Conservation (phyloP, 441 rosid species). For the Mallotus japonicus region DNA sequence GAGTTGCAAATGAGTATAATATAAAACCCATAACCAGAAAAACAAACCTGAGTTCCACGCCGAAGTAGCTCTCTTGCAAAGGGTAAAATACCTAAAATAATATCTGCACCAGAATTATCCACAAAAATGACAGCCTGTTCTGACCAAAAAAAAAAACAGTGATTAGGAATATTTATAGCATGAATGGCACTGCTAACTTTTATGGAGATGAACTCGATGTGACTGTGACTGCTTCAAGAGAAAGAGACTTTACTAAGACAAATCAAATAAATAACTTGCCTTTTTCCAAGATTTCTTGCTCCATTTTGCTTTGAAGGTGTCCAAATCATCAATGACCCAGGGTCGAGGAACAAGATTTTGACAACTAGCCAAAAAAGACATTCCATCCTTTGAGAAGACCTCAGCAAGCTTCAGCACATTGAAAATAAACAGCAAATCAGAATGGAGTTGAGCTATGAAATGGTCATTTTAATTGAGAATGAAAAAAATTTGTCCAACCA, state of each 20-base stretch:
- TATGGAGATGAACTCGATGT: constrained; percentile 5
- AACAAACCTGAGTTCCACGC: constrained; percentile 75
- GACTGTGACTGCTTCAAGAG: constrained; percentile 6
- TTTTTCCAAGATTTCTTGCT: constrained; percentile 84
- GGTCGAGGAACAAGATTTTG: constrained; percentile 91
- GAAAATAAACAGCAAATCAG: constrained; percentile 7
- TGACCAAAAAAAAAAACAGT: constrained; percentile 11
- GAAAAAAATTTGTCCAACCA: neutral
- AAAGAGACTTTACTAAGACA: constrained; percentile 3
- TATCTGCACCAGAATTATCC: constrained; percentile 98
- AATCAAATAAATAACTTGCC: constrained; percentile 35
- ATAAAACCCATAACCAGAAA: no score
- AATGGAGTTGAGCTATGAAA: constrained; percentile 17
- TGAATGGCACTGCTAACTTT: neutral
- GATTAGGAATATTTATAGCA: constrained; percentile 20
- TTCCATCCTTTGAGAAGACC: constrained; percentile 89
- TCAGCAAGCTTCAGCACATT: constrained; percentile 71
- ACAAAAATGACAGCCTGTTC: constrained; percentile 88
- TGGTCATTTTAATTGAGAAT: neutral
- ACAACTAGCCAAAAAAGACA: constrained; percentile 83
- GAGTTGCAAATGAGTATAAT: neutral
- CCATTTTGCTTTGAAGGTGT: constrained; percentile 73
- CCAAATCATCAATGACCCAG: constrained; percentile 96
- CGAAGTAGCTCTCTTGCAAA: constrained; percentile 91
- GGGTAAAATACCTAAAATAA: constrained; percentile 86